phyloP scores from a whole-genome alignment of 345 rosid species.

The Citrus cavaleriei region DNA sequence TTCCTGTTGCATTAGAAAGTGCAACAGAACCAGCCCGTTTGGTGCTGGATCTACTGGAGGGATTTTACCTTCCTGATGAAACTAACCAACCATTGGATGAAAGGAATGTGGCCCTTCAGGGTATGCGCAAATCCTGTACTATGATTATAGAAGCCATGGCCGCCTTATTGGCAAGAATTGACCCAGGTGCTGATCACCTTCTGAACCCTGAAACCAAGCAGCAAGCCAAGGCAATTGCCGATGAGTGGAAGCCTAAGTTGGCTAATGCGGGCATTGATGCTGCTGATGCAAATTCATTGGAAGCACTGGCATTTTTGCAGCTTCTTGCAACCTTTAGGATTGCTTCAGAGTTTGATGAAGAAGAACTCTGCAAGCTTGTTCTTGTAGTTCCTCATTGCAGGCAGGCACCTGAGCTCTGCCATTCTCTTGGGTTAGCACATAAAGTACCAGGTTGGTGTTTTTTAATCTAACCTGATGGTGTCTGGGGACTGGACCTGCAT shows the following conservation, averaged over 20 bases:
- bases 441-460: conserved; percentile 72
- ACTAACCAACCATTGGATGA: conserved; percentile 35
- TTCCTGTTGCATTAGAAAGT: conserved; percentile 53
- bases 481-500: conserved; percentile 27
- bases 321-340: conserved; percentile 66
- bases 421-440: conserved; percentile 54
- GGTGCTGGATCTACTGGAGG: conserved; percentile 62
- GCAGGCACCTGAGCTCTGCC: conserved; percentile 67
- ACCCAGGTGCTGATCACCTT: conserved; percentile 51
- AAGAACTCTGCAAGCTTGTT: conserved; percentile 66
- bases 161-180: conserved; percentile 45
- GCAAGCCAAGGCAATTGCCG: conserved; percentile 72
- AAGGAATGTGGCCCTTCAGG: conserved; percentile 55
- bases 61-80: conserved; percentile 46
- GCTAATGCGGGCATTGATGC: conserved; percentile 41
- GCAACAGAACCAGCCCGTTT: conserved; percentile 56
- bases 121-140: conserved; percentile 50
- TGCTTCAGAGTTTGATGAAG: conserved; percentile 62
- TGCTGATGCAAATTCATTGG: conserved; percentile 55
- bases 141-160: conserved; percentile 54
- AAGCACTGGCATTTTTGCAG: conserved; percentile 63
- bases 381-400: conserved; percentile 46
- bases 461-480: conserved; percentile 34
- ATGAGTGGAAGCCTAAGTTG: conserved; percentile 64
- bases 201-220: conserved; percentile 52